Base-by-base conservation (phyloP, 345 rosid species). In the Anastatica hierochuntica region DNA sequence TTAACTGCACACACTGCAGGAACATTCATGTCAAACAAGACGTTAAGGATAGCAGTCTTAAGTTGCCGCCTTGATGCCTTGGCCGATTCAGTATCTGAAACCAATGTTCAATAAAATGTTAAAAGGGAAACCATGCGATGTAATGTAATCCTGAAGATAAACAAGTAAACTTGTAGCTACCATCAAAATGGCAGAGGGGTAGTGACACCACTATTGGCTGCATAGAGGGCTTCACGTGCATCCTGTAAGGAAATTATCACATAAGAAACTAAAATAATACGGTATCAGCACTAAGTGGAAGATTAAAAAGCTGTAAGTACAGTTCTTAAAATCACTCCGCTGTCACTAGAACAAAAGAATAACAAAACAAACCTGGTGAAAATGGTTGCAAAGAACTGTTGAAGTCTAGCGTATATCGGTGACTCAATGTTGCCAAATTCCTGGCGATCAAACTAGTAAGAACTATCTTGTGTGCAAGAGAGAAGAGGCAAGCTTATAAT, bases 361-460 rank as follows among this genome's bases (percentile, higher is more conserved):
- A 44, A 43, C 29, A 49, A 48, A n/a, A 56, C 48, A 58, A 38
- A 90, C 96, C 96, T 87, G 83, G 64, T 61, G 66, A 77, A 87
- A 16, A 84, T 75, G 49, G 90, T 79, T 12, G 74, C 70, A 38
- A 80, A 90, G 70, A 87, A 90, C 62, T 77, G 77, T n/a, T 69
- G 72, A 56, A 82, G 87, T 53, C 90, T 76, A 10, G 92, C 73
- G 49, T 82, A 80, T 72, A 87, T 71, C 0, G 96, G 98, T 49
- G 92, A 73, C 70, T 90, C 98, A 6, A 84, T 84, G 63, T 90
- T 84, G 50, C 96, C 95, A 60, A 90, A 87, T 72, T 87, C 96
- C 96, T 87, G 79, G 55, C 66, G 40, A 69, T 47, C 45, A 58
- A 45, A 67, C 37, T 16, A 71, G 46, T 53, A 53, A 62, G 58